Conservation (phyloP, 768 basidiomycete genomes). For the Suillus plorans region DNA sequence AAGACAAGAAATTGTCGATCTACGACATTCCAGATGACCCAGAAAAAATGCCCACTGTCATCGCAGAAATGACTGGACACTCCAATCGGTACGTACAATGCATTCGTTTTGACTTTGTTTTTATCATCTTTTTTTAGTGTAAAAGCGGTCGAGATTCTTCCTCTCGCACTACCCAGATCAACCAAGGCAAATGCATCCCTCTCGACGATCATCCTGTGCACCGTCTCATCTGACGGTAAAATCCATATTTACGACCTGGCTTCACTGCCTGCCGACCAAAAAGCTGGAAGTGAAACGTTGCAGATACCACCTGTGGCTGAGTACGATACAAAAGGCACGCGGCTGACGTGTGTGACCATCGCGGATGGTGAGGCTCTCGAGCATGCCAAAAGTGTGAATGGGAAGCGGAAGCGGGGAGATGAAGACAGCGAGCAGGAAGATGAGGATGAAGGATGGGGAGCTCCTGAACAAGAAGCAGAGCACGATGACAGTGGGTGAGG, state of each 20-base stretch:
- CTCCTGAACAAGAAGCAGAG: constrained; percentile 13
- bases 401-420: constrained; percentile 40
- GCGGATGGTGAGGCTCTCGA: constrained; percentile 47
- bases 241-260: constrained; percentile 76
- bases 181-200: constrained; percentile 18
- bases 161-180: constrained; percentile 52
- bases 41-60: constrained; percentile 48
- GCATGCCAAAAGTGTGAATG: constrained; percentile 16
- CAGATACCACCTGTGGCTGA: constrained; percentile 56
- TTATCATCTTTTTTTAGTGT: constrained; percentile 47
- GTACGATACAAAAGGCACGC: constrained; percentile 85
- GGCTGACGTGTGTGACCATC: constrained; percentile 73
- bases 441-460: constrained; percentile 33
- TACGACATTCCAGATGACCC: constrained; percentile 60
- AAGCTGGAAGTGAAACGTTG: constrained; percentile 14
- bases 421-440: constrained; percentile 34
- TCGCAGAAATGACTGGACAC: constrained; percentile 79
- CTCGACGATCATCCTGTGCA: constrained; percentile 65
- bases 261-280: constrained; percentile 36
- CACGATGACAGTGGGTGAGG: constrained; percentile 29
- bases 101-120: not conserved
- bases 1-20: constrained; percentile 84
- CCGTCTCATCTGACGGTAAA: constrained; percentile 89
- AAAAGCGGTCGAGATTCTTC: constrained; percentile 73
- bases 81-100: constrained; percentile 65